These are phyloP conservation scores for Corrigiola litoralis DNA, from an alignment of 179 eudicot species.

Conservation along the genomic window DNA sequence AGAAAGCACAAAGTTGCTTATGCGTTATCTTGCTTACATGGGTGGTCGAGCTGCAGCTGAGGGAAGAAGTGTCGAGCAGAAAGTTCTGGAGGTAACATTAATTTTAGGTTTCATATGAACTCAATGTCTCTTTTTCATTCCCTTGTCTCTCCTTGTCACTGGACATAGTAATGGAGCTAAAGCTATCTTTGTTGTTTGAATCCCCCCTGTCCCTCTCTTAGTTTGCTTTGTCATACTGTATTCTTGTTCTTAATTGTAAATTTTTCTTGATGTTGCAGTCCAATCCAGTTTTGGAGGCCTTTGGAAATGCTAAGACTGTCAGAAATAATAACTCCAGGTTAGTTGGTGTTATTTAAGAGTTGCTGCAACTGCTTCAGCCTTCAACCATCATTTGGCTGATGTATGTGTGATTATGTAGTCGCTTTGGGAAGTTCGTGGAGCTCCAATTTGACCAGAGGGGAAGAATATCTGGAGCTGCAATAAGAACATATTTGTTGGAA, in stretches of 20 bases:
- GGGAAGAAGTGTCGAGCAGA: conserved; percentile 88
- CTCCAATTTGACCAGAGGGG: conserved; percentile 85
- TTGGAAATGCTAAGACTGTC: conserved; percentile 97
- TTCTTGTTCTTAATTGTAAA: not conserved
- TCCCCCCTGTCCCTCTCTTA: not conserved
- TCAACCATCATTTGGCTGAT: conserved; percentile 14
- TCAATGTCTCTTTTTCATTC: not conserved
- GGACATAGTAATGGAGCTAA: not conserved
- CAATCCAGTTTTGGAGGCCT: conserved; percentile 95
- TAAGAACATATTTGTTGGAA: conserved; percentile 90
- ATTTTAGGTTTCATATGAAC: not conserved
- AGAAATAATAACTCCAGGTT: conserved; percentile 98
- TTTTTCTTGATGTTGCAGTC: conserved; percentile 44
- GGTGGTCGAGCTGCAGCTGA: conserved; percentile 84
- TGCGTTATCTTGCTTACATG: conserved; percentile 99
- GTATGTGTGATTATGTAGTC: conserved; percentile 46
- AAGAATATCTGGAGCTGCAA: conserved; percentile 93
- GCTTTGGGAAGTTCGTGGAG: conserved; percentile 98
- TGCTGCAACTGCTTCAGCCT: conserved; percentile 1
- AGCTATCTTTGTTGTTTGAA: not conserved
- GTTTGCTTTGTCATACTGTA: not conserved
- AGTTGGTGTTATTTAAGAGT: not conserved
- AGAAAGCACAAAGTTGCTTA: conserved; percentile 88
- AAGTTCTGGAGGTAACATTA: conserved; percentile 75
- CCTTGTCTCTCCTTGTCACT: not conserved